Evolutionary conservation across 306 rosid species (phyloP), one percentile per base, ranked within the genome.

Genomic region (Hylodesmum podocarpum): DNA sequence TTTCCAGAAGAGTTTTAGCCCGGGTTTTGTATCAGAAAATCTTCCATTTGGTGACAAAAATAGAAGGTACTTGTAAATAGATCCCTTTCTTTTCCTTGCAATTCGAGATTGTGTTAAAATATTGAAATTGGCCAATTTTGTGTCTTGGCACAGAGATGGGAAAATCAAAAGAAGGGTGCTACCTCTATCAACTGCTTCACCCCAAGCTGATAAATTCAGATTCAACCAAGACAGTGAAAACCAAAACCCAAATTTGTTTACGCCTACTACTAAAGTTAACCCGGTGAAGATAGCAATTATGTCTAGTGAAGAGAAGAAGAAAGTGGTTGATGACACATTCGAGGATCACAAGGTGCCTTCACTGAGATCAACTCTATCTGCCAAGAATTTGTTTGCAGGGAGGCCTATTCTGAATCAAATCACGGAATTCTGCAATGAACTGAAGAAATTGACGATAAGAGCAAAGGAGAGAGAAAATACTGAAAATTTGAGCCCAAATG

Each of bases 351-450:
- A 73, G 66, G 70, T 58, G 19, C 94, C 93, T 9, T 76, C 86
- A 55, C 79, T 95, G 82, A 95, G 84, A 86, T 85, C 90, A 80
- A 85, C 97, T 39, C 92, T 88, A 58, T 95, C 97, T 0, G 89
- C 97, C 0, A 88, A 88, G 85, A 95, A 92, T 75, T 86, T 95
- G 72, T 87, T 95, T 43, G 85, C 87, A 0, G 90, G 93, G 73
- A 82, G 96, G 76, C 97, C 96, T 62, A 88, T 95, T 72, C 77
- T 96, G 64, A 89, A 85, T 71, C 99, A 91, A 80, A 89, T 96
- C 78, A 86, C 98, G 1, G 99, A 91, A 50, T 92, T 96, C 82
- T 96, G 97, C 78, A 87, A 73, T 55, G 99, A 96, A 25, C 76
- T 96, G 86, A 96, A 92, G 88, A 91, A 84, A 84, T 57, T 96